Percentiles rank a stretch among this genome's conserved stretches.
phyloP scores from a whole-genome alignment of 1,284 basidiomycete species.

The Volvariella surrecta region DNA sequence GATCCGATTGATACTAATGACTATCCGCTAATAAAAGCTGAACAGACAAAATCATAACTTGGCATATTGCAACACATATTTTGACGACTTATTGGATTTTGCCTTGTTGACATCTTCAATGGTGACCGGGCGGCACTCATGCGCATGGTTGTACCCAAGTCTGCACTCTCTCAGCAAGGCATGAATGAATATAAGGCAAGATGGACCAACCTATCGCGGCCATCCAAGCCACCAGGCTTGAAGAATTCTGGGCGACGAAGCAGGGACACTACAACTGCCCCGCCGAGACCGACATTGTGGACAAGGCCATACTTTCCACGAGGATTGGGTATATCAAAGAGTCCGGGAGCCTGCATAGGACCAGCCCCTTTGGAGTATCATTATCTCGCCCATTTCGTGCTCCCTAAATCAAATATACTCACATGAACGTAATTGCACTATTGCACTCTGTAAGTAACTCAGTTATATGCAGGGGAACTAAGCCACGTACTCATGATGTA shows the following conservation, averaged over 20 bases:
- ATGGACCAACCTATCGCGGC: constrained; percentile 46
- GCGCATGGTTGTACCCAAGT: constrained; percentile 75
- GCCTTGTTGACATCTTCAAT: constrained; percentile 64
- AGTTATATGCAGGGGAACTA: constrained; percentile 3
- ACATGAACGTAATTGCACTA: constrained; percentile 73
- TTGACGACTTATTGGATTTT: constrained; percentile 55
- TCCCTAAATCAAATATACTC: constrained; percentile 17
- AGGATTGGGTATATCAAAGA: constrained; percentile 52
- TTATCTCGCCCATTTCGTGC: no score
- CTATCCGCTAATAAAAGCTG: no score
- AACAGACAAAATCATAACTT: constrained; percentile 24
- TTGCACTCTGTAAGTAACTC: background rate
- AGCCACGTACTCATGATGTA: constrained; percentile 65
- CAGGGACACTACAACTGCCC: constrained; percentile 69
- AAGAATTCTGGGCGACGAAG: constrained; percentile 71
- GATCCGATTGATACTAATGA: no score
- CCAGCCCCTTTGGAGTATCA: constrained; percentile 80
- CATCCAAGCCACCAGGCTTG: constrained; percentile 51
- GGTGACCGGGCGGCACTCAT: constrained; percentile 55
- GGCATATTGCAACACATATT: constrained; percentile 34
- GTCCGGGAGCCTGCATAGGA: constrained; percentile 71
- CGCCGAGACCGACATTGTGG: constrained; percentile 80
- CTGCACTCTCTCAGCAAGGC: constrained; percentile 24
- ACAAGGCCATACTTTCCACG: constrained; percentile 75
- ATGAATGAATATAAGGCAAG: background rate